A percentile compares a stretch with the other conserved stretches of the same genome.
These are phyloP conservation scores for Lippia alba DNA, from an alignment of 305 asterid species.

Conservation along the genomic window DNA sequence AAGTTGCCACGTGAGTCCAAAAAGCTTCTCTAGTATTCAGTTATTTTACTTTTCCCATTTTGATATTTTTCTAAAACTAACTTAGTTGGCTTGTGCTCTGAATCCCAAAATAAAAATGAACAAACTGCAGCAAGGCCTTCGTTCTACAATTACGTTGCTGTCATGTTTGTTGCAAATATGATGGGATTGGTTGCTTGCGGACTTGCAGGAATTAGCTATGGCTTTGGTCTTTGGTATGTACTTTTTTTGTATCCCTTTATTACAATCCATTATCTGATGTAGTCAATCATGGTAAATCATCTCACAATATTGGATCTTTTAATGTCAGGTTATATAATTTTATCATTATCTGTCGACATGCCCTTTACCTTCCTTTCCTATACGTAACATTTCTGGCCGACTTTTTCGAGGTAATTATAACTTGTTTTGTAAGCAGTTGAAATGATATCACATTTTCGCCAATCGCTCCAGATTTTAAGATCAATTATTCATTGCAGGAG, in stretches of 20 bases:
- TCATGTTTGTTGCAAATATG: constrained; percentile 48
- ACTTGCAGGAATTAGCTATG: constrained; percentile 47
- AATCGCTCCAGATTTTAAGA: background rate
- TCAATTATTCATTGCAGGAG: constrained; percentile 43
- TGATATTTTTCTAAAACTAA: background rate
- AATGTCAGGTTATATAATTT: constrained; percentile 60
- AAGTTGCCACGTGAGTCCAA: constrained; percentile 61
- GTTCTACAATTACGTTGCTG: constrained; percentile 57
- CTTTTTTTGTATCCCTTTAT: background rate
- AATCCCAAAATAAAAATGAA: constrained; percentile 1
- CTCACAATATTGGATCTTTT: background rate
- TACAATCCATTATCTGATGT: background rate
- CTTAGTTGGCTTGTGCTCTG: background rate
- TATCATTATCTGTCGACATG: constrained; percentile 48
- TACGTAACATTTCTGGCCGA: constrained; percentile 63
- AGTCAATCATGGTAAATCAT: background rate
- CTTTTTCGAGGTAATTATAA: constrained; percentile 59
- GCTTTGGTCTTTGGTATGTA: constrained; percentile 59
- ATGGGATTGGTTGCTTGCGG: constrained; percentile 50
- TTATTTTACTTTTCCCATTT: constrained; percentile 5
- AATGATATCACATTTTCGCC: background rate
- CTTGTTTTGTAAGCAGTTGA: background rate
- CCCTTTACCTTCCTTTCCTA: constrained; percentile 63
- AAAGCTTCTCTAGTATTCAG: background rate
- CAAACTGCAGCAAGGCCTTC: constrained; percentile 56